Conservation (phyloP, 1,284 basidiomycete genomes). For the Ceraceosorus guamensis region DNA sequence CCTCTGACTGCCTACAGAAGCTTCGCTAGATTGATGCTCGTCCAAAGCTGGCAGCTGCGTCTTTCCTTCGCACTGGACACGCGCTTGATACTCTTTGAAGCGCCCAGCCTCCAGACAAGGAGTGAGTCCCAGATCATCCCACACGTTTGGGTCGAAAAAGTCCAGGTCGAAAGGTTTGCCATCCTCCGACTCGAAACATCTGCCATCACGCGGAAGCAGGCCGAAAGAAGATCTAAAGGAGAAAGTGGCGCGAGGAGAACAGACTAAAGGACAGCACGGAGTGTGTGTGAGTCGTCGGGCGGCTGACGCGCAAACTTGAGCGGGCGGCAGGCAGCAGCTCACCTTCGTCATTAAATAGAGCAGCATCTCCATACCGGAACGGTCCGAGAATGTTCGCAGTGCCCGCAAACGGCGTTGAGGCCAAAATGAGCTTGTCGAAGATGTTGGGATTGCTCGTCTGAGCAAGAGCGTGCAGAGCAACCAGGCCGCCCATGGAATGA, state of each 20-base stretch:
- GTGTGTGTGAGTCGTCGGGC: not conserved
- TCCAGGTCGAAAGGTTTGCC: constrained; percentile 22
- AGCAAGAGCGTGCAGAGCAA: constrained; percentile 45
- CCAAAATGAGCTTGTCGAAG: constrained; percentile 44
- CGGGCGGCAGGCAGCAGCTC: not conserved
- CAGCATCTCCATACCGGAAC: constrained; percentile 42
- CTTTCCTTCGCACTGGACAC: not conserved
- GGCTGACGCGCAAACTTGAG: no score
- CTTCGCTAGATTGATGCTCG: no score
- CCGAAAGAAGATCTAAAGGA: constrained; percentile 45
- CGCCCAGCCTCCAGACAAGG: constrained; percentile 16
- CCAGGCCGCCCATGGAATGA: constrained; percentile 49
- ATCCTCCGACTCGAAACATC: constrained; percentile 26
- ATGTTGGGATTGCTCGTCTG: constrained; percentile 36
- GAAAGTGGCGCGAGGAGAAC: constrained; percentile 41
- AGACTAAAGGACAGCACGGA: constrained; percentile 20
- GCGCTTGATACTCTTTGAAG: not conserved
- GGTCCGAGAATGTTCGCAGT: constrained; percentile 48
- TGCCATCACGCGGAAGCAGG: constrained; percentile 33
- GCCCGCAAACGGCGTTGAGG: constrained; percentile 42
- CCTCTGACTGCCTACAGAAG: no score
- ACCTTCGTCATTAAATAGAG: constrained; percentile 28
- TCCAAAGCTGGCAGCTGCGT: no score
- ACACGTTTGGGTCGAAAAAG: constrained; percentile 23
- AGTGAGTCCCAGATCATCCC: constrained; percentile 26